Evolutionary conservation across 108 stramenopile species (phyloP), one percentile per base, ranked within the genome.

Genomic region (Seminavis robusta): DNA sequence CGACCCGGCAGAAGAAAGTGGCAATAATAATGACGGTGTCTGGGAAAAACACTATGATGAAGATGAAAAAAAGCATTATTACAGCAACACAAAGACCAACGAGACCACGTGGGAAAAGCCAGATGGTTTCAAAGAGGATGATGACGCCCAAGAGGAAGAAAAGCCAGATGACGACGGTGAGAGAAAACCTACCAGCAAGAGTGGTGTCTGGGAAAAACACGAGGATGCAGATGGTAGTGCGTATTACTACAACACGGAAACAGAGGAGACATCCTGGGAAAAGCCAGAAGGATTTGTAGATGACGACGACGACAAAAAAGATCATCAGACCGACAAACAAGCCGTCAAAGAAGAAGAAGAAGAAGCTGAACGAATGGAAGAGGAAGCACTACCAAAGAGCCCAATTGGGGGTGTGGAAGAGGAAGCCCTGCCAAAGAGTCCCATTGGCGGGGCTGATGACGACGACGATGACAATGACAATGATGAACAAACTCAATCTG

Each of bases 221-320:
- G n/a, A n/a, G n/a, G 70, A 74, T 44, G 79, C 71, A 31, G 71
- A 69, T 9, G 86, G 86, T 1, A 61, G 55, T 28, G 59, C 76
- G 25, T 88, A 81, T 50, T 92, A 88, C 49, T 80, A 81, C 70
- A 83, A 92, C 61, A 52, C 37, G 11, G 48, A 23, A 15, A 86
- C 83, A 7, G 67, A 66, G 13, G 83, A 81, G 45, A 81, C 66
- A 36, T 79, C 79, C 0, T 92, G 90, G 90, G 85, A 87, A 41
- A 44, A 63, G 31, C 89, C 89, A 7, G 66, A 67, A n/a, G 71
- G 57, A 21, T 73, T 49, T 40, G 17, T 21, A 24, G 38, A n/a
- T 23, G n/a, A 40, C 36, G 13, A 37, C 36, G 36, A 13, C 36
- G 36, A 13, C 13, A 13, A 10, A 10, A 37, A 37, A 11, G 36